Conservation (phyloP, 2,329 filamentous ascomycete genomes). For the Fusarium concolor region DNA sequence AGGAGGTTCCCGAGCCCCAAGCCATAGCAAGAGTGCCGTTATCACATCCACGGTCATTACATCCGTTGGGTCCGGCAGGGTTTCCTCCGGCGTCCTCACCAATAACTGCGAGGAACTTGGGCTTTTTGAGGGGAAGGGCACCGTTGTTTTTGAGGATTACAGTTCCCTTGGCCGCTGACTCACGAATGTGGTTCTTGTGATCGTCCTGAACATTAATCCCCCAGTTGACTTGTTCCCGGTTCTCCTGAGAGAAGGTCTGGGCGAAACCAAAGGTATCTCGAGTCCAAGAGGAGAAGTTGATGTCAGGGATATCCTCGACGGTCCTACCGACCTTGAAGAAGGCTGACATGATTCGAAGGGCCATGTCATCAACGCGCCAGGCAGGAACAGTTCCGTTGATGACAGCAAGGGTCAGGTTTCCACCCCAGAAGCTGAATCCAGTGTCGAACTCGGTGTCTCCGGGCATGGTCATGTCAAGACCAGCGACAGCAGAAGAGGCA, state of each 20-base stretch:
- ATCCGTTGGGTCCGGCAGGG: slow-evolving; percentile 81
- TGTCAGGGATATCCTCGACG: slow-evolving; percentile 59
- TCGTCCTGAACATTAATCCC: slow-evolving; percentile 86
- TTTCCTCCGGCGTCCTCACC: slow-evolving; percentile 87
- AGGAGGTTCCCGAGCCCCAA: slow-evolving; percentile 81
- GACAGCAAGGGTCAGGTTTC: slow-evolving; percentile 87
- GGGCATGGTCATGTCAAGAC: slow-evolving; percentile 90
- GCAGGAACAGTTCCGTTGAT: slow-evolving; percentile 90
- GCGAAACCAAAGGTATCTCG: slow-evolving; percentile 77
- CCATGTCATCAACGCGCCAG: slow-evolving; percentile 93
- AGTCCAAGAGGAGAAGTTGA: slow-evolving; percentile 93
- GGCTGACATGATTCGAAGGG: slow-evolving; percentile 80
- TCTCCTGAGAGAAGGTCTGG: slow-evolving; percentile 71
- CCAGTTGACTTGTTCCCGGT: slow-evolving; percentile 77
- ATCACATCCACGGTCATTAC: slow-evolving; percentile 73
- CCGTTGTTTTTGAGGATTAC: slow-evolving; percentile 91
- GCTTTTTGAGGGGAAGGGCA: slow-evolving; percentile 80
- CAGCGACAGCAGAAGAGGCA: slow-evolving; percentile 73
- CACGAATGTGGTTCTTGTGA: slow-evolving; percentile 78
- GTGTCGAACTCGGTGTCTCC: slow-evolving; percentile 83
- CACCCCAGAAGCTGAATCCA: slow-evolving; percentile 81
- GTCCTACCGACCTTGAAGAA: slow-evolving; percentile 74
- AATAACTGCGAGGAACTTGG: slow-evolving; percentile 80
- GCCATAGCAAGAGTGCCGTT: slow-evolving; percentile 76
- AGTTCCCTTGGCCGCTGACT: slow-evolving; percentile 81